Base-by-base conservation (phyloP, 1,284 basidiomycete species). In the Macrocybe sp. region DNA sequence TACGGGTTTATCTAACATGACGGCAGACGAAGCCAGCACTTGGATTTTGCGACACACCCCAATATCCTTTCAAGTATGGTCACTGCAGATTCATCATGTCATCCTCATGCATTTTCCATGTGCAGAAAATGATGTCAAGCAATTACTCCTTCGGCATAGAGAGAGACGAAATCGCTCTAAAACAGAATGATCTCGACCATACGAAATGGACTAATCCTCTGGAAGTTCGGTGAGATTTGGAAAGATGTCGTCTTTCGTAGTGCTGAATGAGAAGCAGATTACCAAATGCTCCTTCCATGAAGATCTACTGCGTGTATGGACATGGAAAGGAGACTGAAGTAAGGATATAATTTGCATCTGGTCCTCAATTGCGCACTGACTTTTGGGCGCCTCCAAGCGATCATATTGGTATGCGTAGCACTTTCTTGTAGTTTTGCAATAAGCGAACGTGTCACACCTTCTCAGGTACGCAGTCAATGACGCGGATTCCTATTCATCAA, bases 111-210 rank as follows among this genome's bases (percentile, higher is more conserved):
- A 4, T 22, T 22, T 22, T 4, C 22, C 22, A 4, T 22, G 31
- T 45, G 8, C 64, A 95, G 83, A 83, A 81, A 73, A 99, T 98
- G 96, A 72, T 98, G 37, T 74, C 72, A 37, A 76, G 76, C 1
- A 99, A 98, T 64, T 99, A 96, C 67, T 94, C 90, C n/a, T 87
- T 85, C 65, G 95, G 93, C 0, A 87, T 98, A 41, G 95, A 98
- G 69, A 76, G 82, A 7, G 79, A 95, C 59, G 81, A 83, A 51
- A 68, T 74, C 46, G 66, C 73, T 43, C 63, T 95, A 49, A 75
- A 74, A 58, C 68, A 62, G 55, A 95, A 94, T 62, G 76, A 84
- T 55, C 55, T 72, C 37, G 85, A 93, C 67, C 83, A 79, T 57
- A 77, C 68, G 6, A 91, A 94, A 69, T 99, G 96, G 95, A 78